These are phyloP conservation scores for Epichloe brachyelytri DNA, from an alignment of 2,329 filamentous ascomycete species.

Conservation along the genomic window DNA sequence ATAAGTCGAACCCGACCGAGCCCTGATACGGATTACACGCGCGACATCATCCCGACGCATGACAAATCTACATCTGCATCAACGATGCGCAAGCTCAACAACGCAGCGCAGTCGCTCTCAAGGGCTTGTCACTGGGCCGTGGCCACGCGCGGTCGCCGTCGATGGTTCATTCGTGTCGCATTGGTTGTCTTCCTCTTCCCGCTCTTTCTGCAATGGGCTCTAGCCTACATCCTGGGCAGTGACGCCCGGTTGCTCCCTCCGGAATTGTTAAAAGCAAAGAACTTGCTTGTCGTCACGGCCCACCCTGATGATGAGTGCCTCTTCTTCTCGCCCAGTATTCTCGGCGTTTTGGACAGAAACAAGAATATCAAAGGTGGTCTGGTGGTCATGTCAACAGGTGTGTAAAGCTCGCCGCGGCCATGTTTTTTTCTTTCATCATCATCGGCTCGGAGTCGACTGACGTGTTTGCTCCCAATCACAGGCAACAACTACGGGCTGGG, in stretches of 20 bases:
- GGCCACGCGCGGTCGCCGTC: slow-evolving; percentile 10
- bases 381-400: slow-evolving; percentile 20
- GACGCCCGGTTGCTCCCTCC: slow-evolving; percentile 23
- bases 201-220: slow-evolving; percentile 21
- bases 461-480: background rate
- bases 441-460: background rate
- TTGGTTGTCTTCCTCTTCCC: slow-evolving; percentile 11
- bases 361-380: slow-evolving; percentile 13
- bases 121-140: slow-evolving; percentile 8
- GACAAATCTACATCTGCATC: background rate
- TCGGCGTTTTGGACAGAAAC: slow-evolving; percentile 19
- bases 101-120: slow-evolving; percentile 4
- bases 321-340: slow-evolving; percentile 19
- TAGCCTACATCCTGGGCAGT: slow-evolving; percentile 23
- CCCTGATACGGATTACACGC: too few species aligned
- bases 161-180: slow-evolving; percentile 8
- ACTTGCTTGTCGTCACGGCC: slow-evolving; percentile 25
- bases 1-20: too few species aligned
- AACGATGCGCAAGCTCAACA: slow-evolving; percentile 5
- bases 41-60: background rate
- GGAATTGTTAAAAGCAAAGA: slow-evolving; percentile 20
- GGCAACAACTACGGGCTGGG: slow-evolving; percentile 21
- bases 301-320: slow-evolving; percentile 28
- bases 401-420: background rate
- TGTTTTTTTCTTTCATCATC: background rate